Evolutionary conservation across 2,329 filamentous ascomycete genomes (phyloP), one percentile per base, ranked within the genome.

Genomic region (Verticillium longisporum): DNA sequence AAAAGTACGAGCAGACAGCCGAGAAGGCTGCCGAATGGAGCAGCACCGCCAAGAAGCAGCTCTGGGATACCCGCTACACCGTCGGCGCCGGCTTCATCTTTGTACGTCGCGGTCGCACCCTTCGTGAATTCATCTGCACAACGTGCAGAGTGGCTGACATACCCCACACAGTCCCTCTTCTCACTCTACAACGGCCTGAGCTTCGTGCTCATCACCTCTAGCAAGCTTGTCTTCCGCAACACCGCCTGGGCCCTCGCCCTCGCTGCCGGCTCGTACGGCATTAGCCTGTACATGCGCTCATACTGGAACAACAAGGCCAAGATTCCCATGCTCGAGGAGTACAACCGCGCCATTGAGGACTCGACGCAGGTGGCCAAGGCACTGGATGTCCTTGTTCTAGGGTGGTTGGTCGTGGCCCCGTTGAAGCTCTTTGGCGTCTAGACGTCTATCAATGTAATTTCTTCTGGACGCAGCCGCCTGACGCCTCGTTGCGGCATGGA

Each of bases 1-100:
- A 60, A 14, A 68, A 64, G 21, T 72, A 72, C 63, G 69, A 72
- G 56, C 60, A 61, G 4, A 68, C 69, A 26, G 70, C 67, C 26
- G 61, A 71, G 57, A 68, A 67, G 60, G 69, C 69, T 3, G 70
- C 70, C 7, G 67, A 70, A 10, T 72, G 70, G 70, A 72, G 69
- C 64, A 63, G 59, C 31, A 61, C 62, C 1, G 70, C 68, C 1
- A 65, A 68, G 60, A 67, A 68, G 45, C 63, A 65, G 6, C 64
- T 72, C 13, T 67, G 68, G 68, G 66, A 67, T 5, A 67, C 69
- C 15, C 64, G 70, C 9, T 68, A 68, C 60, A 71, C 70, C 15
- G 68, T 72, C 14, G 69, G 64, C 15, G 65, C 69, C 1, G 70
- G 70, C 1, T 63, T 72, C 26, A 58, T 67, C 31, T 65, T 65